A percentile compares a stretch with the other conserved stretches of the same genome.
Conservation (phyloP, 1,284 basidiomycete species). For the Tilletiopsis washingtonensis region DNA sequence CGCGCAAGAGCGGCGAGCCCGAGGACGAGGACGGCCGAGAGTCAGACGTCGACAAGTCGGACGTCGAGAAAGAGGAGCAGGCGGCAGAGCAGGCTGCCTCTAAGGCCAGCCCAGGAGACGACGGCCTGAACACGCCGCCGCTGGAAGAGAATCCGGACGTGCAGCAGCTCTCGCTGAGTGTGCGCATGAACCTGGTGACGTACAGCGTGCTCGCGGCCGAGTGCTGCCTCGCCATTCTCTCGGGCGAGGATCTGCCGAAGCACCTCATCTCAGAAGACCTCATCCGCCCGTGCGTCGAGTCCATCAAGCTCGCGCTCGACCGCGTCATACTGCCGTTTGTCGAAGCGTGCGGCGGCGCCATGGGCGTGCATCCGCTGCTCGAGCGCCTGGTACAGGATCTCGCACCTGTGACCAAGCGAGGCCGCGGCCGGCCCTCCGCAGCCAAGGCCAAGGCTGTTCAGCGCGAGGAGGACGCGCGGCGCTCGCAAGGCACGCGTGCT, state of each 20-base stretch:
- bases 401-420: conserved; percentile 12
- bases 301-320: conserved; percentile 70
- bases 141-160: not conserved
- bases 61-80: not conserved
- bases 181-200: conserved; percentile 61
- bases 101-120: not conserved
- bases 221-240: conserved; percentile 68
- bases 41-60: too few relatives aligned
- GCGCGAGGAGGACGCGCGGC: conserved; percentile 4
- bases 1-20: not conserved
- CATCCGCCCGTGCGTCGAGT: conserved; percentile 65
- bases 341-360: conserved; percentile 54
- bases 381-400: conserved; percentile 45
- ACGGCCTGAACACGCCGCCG: not conserved
- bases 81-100: not conserved
- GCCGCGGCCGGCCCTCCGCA: conserved; percentile 8
- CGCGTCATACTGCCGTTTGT: conserved; percentile 78
- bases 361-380: conserved; percentile 28
- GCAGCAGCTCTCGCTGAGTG: conserved; percentile 52
- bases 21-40: conserved; percentile 4
- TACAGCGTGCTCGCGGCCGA: conserved; percentile 66
- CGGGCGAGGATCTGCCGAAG: conserved; percentile 65
- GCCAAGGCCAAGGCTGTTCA: conserved; percentile 11
- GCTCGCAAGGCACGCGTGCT: conserved; percentile 11
- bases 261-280: conserved; percentile 83